Conservation (phyloP, 2,329 filamentous ascomycete genomes). For the Pseudogymnoascus sp. region DNA sequence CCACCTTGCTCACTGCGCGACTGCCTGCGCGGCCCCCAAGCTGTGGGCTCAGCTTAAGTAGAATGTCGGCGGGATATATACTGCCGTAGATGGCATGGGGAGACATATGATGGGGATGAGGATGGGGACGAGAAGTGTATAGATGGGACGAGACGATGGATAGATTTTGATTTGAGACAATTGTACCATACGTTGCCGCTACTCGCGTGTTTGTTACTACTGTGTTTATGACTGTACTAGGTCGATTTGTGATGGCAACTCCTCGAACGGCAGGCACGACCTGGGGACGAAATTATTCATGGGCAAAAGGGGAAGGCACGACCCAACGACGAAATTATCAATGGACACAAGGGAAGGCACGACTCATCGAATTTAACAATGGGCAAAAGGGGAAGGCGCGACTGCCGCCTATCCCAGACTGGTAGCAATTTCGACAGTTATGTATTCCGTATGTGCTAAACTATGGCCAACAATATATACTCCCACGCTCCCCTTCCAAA, state of each 20-base stretch:
- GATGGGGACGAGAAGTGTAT: slow-evolving; percentile 17
- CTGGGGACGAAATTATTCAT: not conserved
- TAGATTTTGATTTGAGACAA: slow-evolving; percentile 3
- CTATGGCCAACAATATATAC: not conserved
- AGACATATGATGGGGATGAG: slow-evolving; percentile 26
- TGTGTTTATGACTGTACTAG: not conserved
- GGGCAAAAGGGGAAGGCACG: not conserved
- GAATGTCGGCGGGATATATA: slow-evolving; percentile 24
- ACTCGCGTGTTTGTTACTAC: not conserved
- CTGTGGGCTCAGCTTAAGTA: slow-evolving; percentile 92
- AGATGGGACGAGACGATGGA: not conserved
- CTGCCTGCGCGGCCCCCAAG: slow-evolving; percentile 88
- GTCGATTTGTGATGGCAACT: not conserved
- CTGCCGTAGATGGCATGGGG: slow-evolving; percentile 18
- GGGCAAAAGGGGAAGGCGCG: not conserved
- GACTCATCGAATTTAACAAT: too few species aligned
- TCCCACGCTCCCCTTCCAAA: not conserved
- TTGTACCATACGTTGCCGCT: slow-evolving; percentile 1
- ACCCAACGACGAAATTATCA: not conserved
- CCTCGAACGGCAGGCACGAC: not conserved
- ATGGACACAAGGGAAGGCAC: not conserved
- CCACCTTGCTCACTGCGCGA: slow-evolving; percentile 95
- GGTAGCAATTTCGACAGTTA: not conserved
- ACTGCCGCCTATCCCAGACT: not conserved
- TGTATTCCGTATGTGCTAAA: not conserved